phyloP scores from a whole-genome alignment of 495 filamentous ascomycete genomes.

The Penicillium daleae region DNA sequence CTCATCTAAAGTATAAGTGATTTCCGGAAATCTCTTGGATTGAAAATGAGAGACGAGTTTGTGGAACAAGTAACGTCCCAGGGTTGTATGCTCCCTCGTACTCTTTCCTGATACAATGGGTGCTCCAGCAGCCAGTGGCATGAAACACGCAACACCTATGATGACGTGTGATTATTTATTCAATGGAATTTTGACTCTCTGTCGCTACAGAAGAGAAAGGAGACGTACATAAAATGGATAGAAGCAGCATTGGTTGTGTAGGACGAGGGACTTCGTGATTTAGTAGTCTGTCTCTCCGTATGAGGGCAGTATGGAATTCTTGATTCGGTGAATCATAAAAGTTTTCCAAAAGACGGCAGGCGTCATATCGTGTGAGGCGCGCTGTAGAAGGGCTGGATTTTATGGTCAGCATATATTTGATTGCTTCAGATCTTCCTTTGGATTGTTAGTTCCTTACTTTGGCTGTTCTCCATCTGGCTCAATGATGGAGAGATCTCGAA shows the following conservation, averaged over 20 bases:
- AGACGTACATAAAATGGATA: conserved; percentile 11
- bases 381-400: conserved; percentile 3
- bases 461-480: conserved; percentile 11
- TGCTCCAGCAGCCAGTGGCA: conserved; percentile 12
- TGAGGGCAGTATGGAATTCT: conserved; percentile 11
- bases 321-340: conserved; percentile 15
- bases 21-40: conserved; percentile 3
- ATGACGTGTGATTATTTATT: background rate
- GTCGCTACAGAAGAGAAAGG: background rate
- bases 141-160: conserved; percentile 13
- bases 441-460: background rate
- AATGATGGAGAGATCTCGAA: conserved; percentile 7
- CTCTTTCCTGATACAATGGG: conserved; percentile 9
- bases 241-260: conserved; percentile 14
- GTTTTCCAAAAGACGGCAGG: conserved; percentile 13
- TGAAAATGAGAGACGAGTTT: conserved; percentile 8
- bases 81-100: conserved; percentile 8
- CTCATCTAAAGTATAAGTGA: conserved; percentile 9
- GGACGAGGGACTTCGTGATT: conserved; percentile 9
- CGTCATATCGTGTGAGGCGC: conserved; percentile 13
- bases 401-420: background rate
- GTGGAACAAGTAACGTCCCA: conserved; percentile 13
- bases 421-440: background rate
- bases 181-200: background rate
- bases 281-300: conserved; percentile 11